phyloP scores from a whole-genome alignment of 129 eudicot species.

The Kitagawia praeruptora region DNA sequence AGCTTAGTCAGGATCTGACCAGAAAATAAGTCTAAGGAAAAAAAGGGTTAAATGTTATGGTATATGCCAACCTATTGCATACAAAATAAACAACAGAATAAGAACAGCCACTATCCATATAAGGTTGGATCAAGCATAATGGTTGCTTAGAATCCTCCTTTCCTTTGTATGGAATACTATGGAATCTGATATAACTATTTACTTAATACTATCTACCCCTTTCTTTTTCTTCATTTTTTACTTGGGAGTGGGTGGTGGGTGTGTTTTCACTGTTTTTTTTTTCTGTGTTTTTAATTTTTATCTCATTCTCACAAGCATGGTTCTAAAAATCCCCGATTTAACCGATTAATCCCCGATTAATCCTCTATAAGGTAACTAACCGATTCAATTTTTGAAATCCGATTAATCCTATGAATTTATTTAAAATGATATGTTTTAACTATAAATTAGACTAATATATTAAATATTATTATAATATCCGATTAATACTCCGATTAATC shows the following conservation, averaged over 20 bases:
- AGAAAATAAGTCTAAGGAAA: not conserved
- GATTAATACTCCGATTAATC: too few relatives aligned
- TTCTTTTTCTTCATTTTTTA: not conserved
- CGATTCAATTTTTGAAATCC: too few relatives aligned
- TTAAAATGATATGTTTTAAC: too few relatives aligned
- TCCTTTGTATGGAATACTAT: not conserved
- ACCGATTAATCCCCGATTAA: too few relatives aligned
- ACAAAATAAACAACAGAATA: not conserved
- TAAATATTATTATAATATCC: too few relatives aligned
- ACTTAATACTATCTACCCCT: not conserved
- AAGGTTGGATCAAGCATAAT: not conserved
- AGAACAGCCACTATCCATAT: not conserved
- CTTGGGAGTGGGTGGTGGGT: not conserved
- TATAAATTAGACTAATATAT: too few relatives aligned
- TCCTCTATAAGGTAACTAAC: too few relatives aligned
- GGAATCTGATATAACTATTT: not conserved
- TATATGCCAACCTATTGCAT: not conserved
- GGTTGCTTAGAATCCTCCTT: not conserved
- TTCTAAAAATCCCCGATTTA: too few relatives aligned
- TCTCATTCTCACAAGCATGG: conserved; percentile 1
- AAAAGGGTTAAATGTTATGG: not conserved
- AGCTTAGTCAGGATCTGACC: not conserved
- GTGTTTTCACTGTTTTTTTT: not conserved
- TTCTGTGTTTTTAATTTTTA: not conserved
- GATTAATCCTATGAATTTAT: too few relatives aligned